Conservation (phyloP, 768 basidiomycete species). For the Tylopilus intermedius region DNA sequence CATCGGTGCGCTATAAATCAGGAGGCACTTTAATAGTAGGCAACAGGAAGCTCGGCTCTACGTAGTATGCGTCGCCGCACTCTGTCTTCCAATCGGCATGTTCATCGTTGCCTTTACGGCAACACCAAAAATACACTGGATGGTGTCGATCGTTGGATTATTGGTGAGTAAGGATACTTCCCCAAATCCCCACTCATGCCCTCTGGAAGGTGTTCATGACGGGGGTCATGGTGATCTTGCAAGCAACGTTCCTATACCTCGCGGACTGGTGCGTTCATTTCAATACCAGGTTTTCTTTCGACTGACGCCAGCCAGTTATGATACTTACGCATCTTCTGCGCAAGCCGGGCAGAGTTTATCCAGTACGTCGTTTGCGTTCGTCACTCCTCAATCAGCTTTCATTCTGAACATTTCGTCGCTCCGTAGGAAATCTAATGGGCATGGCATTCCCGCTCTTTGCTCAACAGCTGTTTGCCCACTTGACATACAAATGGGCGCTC, state of each 20-base stretch:
- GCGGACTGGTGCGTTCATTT: slow-evolving; percentile 42
- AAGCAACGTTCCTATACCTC: slow-evolving; percentile 43
- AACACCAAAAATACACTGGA: slow-evolving; percentile 54
- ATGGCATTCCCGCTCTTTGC: slow-evolving; percentile 49
- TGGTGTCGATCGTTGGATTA: slow-evolving; percentile 31
- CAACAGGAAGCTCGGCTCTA: slow-evolving; percentile 58
- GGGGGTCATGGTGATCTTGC: slow-evolving; percentile 39
- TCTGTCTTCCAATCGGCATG: slow-evolving; percentile 53
- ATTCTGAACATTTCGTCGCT: not conserved
- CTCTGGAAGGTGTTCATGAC: slow-evolving; percentile 37
- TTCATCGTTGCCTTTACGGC: slow-evolving; percentile 71
- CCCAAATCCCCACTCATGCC: not conserved
- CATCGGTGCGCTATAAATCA: slow-evolving; percentile 18
- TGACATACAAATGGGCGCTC: slow-evolving; percentile 50
- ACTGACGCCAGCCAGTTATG: slow-evolving; percentile 28
- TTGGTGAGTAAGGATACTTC: slow-evolving; percentile 11
- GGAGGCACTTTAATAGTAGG: slow-evolving; percentile 15
- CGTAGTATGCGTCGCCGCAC: slow-evolving; percentile 46
- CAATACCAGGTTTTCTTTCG: not conserved
- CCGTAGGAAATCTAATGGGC: slow-evolving; percentile 36
- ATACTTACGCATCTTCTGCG: slow-evolving; percentile 49
- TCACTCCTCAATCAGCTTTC: not conserved
- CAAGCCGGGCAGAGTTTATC: slow-evolving; percentile 48
- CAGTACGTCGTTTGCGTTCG: slow-evolving; percentile 28
- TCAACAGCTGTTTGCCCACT: slow-evolving; percentile 37